Evolutionary conservation across 176 grass and related monocot species (phyloP).

Genomic region (Saccharum officinarum): DNA sequence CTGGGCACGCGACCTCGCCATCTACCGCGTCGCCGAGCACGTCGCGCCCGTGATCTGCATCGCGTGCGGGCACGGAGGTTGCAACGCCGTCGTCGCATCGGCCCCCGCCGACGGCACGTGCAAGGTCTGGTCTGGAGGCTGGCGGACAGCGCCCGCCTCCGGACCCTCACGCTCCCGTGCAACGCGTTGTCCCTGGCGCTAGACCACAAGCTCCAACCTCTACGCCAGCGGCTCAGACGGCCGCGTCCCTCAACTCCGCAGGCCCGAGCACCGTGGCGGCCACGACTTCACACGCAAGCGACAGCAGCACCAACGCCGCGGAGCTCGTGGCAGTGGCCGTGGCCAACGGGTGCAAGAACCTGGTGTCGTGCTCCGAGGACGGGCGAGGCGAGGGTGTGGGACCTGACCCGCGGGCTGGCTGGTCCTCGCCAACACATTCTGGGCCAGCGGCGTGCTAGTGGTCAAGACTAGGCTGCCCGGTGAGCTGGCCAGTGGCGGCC

Average conservation of each 20-base stretch:
- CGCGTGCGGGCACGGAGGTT: conserved; percentile 17
- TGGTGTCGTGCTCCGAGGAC: conserved; percentile 36
- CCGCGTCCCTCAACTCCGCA: too few relatives aligned
- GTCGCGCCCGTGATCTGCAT: conserved; percentile 3
- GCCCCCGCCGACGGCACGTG: not conserved
- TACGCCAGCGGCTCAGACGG: too few relatives aligned
- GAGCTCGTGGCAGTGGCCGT: not conserved
- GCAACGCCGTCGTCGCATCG: not conserved
- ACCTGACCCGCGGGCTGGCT: not conserved
- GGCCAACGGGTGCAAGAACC: conserved; percentile 2
- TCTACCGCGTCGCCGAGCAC: conserved; percentile 16
- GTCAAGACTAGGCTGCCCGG: not conserved
- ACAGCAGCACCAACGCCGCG: not conserved
- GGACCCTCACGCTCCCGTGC: not conserved
- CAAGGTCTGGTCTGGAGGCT: conserved; percentile 50
- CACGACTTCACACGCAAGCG: too few relatives aligned
- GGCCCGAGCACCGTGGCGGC: too few relatives aligned
- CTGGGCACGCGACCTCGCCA: not conserved
- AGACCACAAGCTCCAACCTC: too few relatives aligned
- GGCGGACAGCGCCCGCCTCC: not conserved
- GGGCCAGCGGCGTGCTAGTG: not conserved
- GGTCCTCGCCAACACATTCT: not conserved
- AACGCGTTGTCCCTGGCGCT: too few relatives aligned
- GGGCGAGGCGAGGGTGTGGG: conserved; percentile 30
- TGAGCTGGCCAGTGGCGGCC: not conserved